Evolutionary conservation across 306 rosid genomes (phyloP), one percentile per base, ranked within the genome.

Genomic region (Cercis canadensis): DNA sequence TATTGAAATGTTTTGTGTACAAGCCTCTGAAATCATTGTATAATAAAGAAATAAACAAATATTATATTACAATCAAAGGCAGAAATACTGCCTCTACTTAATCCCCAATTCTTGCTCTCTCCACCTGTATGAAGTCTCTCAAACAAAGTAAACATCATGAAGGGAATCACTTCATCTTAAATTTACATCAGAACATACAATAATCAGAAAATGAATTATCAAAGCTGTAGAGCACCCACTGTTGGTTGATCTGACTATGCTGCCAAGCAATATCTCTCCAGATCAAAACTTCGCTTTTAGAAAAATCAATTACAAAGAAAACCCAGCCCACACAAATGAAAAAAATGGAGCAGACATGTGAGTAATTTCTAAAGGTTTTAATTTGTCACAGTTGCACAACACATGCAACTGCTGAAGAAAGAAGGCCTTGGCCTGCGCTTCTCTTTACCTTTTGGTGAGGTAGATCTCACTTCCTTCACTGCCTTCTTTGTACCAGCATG

Each of bases 371-470:
- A 2, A 65, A 39, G 57, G 65, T 14, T 59, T 83, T 56, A 86
- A 31, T 82, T 87, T 49, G 75, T 78, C 77, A 83, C 71, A 65
- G 97, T 83, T 34, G 92, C 78, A 84, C 98, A 93, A 74, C 95
- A 93, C 77, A 93, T 66, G 90, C 92, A 90, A 73, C 73, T 88
- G 69, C 88, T 82, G 65, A 93, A 90, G 87, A 90, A 76, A 41
- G 66, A 86, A 67, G 95, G 63, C 50, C 75, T 76, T 24, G 50
- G 53, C 68, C 74, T 88, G 21, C 85, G 79, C 76, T 83, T 93
- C 73, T 81, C 90, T 72, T 82, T 84, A 67, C 76, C 85, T 73
- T 79, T 83, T 10, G 78, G 62, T n/a, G 83, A 72, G 65, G 73
- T 40, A 19, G 87, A 70, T 44, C 82, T 66, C 29, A 57, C 69